Evolutionary conservation across 1,284 basidiomycete species (phyloP).

Genomic region (Mycena sp.): DNA sequence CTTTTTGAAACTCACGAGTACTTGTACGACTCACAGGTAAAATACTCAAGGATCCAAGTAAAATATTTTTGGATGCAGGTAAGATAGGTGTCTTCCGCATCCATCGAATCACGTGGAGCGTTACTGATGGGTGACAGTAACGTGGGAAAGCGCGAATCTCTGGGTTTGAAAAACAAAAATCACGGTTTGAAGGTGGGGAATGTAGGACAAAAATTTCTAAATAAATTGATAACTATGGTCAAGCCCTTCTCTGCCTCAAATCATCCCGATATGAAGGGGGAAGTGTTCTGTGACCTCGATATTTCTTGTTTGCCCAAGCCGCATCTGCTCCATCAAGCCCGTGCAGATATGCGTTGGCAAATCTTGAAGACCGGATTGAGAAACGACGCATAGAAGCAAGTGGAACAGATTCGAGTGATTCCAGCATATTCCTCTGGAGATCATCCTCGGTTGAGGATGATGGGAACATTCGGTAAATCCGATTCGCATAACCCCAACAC

Average conservation of each 20-base stretch:
- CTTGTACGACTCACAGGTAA: too few species aligned
- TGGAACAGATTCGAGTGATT: not conserved
- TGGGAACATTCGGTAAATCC: not conserved
- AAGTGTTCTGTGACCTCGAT: conserved; percentile 6
- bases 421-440: not conserved
- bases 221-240: too few species aligned
- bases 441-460: not conserved
- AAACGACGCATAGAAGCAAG: conserved; percentile 9
- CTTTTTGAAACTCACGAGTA: too few species aligned
- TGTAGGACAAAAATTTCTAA: not conserved
- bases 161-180: too few species aligned
- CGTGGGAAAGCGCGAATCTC: too few species aligned
- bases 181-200: not conserved
- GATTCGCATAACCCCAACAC: conserved; percentile 13
- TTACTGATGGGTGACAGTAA: too few species aligned
- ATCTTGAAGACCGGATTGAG: conserved; percentile 10
- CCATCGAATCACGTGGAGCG: too few species aligned
- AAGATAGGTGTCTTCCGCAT: too few species aligned
- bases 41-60: too few species aligned
- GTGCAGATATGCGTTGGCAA: conserved; percentile 3
- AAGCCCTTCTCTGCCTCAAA: not conserved
- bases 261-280: conserved; percentile 1
- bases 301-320: conserved; percentile 18
- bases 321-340: conserved; percentile 14
- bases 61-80: too few species aligned